Base-by-base conservation (phyloP, 768 basidiomycete species). In the Boletellus ananiceps region DNA sequence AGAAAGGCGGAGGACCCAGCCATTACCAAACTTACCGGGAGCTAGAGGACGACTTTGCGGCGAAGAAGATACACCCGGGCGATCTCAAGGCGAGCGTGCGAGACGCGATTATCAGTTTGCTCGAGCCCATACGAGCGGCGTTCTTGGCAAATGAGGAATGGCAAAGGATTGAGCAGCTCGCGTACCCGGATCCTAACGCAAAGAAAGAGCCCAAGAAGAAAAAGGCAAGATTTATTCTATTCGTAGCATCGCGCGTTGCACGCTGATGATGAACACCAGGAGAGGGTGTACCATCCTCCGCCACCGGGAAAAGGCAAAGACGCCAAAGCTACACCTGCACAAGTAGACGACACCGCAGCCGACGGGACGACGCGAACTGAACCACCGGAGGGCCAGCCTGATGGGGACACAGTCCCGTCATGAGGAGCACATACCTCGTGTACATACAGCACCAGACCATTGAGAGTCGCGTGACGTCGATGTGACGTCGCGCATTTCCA, bases 1-100 rank as follows among this genome's bases (percentile, higher is more conserved):
- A 88, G 40, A 86, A 81, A 60, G 93, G 93, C 7, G 92, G 93
- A 3, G 69, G 66, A 12, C 71, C 82, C 44, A 71, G 79, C 46
- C 91, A 96, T 67, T 95, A 88, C 73, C 59, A 58, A 33, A 73
- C 73, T 5, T 90, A 81, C 66, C 76, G 77, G 13, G 78, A 79
- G 40, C 63, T 97, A 56, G 75, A 87, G 66, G 73, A 74, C 16
- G 90, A 87, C 46, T 99, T 93, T 63, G 80, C 74, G 27, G 77
- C 74, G 50, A 86, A 83, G 70, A 79, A 80, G 55, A 59, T 99
- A 4, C 93, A 96, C 66, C 96, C 96, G 7, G 84, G 82, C 29
- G 96, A 96, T 68, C 70, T 98, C 63, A 99, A 99, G 75, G 68
- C 67, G 4, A 78, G 82, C 0, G 89, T 95, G 14, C 77, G 79